These are phyloP conservation scores for Chytriomyces sp. DNA, from an alignment of 192 early-diverging fungal species.

Conservation along the genomic window DNA sequence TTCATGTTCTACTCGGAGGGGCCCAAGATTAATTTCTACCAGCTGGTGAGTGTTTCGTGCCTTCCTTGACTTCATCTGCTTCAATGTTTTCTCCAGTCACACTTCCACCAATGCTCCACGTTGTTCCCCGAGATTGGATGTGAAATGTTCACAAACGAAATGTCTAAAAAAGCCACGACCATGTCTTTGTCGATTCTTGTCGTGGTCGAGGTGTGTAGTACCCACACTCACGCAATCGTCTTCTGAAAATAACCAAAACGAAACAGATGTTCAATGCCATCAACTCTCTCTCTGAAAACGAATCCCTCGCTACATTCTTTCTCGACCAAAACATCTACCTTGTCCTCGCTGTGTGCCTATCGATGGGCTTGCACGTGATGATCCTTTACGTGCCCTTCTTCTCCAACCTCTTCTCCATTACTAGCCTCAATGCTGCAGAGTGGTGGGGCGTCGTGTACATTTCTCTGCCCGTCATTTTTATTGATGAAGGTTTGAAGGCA, in stretches of 20 bases:
- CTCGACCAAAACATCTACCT: constrained; percentile 91
- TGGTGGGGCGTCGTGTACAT: constrained; percentile 91
- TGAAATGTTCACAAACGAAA: constrained; percentile 79
- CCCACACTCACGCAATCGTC: not conserved
- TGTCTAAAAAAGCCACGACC: constrained; percentile 88
- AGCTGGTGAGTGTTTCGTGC: constrained; percentile 66
- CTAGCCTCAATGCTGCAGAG: constrained; percentile 81
- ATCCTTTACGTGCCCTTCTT: constrained; percentile 99
- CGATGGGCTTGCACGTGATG: constrained; percentile 92
- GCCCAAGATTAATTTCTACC: constrained; percentile 84
- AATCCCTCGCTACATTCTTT: constrained; percentile 87
- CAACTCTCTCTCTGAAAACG: constrained; percentile 92
- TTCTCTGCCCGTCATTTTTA: constrained; percentile 85
- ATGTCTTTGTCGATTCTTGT: constrained; percentile 95
- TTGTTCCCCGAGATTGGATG: constrained; percentile 93
- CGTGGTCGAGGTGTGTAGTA: constrained; percentile 65
- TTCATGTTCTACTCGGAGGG: constrained; percentile 91
- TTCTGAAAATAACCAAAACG: not conserved
- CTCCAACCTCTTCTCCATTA: constrained; percentile 83
- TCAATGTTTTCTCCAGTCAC: constrained; percentile 55
- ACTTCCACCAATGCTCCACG: constrained; percentile 88
- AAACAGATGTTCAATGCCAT: constrained; percentile 97
- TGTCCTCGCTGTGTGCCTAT: constrained; percentile 78
- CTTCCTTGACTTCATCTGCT: constrained; percentile 8
- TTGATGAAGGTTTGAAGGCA: constrained; percentile 92